phyloP scores from a whole-genome alignment of 2,329 filamentous ascomycete species.

The Curvularia sp. region DNA sequence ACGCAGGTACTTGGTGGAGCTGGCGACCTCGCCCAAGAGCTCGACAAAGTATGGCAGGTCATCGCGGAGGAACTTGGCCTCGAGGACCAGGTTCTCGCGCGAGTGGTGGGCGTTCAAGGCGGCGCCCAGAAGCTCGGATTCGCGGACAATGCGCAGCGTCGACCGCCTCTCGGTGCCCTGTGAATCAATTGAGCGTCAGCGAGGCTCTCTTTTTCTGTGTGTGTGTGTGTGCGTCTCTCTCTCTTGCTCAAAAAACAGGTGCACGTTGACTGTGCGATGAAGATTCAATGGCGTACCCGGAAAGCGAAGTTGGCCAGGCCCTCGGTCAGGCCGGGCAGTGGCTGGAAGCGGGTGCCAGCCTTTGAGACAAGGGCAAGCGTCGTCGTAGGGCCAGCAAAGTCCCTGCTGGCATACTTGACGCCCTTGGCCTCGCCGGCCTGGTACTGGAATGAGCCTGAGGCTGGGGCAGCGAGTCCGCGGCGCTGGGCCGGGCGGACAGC shows the following conservation, averaged over 20 bases:
- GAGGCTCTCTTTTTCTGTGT: slow-evolving; percentile 5
- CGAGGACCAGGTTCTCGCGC: slow-evolving; percentile 88
- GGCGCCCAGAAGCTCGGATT: slow-evolving; percentile 93
- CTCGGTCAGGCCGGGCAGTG: slow-evolving; percentile 85
- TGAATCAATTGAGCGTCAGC: slow-evolving; percentile 42
- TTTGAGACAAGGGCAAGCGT: slow-evolving; percentile 92
- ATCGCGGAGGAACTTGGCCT: slow-evolving; percentile 93
- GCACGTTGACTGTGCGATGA: not conserved
- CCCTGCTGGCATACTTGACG: slow-evolving; percentile 91
- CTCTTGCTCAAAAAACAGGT: too few species aligned
- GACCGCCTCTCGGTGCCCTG: slow-evolving; percentile 88
- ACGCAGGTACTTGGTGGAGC: slow-evolving; percentile 84
- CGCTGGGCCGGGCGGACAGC: slow-evolving; percentile 63
- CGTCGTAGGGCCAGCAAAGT: slow-evolving; percentile 85
- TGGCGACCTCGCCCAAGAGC: slow-evolving; percentile 89
- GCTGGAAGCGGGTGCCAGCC: slow-evolving; percentile 92
- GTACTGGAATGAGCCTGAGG: slow-evolving; percentile 82
- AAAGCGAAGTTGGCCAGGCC: slow-evolving; percentile 96
- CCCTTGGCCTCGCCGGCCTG: slow-evolving; percentile 85
- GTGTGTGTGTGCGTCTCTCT: not conserved
- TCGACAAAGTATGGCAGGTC: slow-evolving; percentile 98
- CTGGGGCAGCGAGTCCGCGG: slow-evolving; percentile 71
- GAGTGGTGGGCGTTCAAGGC: slow-evolving; percentile 88
- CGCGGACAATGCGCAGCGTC: slow-evolving; percentile 89
- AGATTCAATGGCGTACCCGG: slow-evolving; percentile 69